Base-by-base conservation (phyloP, 176 grass and related monocot genomes). In the Raddia guianensis region DNA sequence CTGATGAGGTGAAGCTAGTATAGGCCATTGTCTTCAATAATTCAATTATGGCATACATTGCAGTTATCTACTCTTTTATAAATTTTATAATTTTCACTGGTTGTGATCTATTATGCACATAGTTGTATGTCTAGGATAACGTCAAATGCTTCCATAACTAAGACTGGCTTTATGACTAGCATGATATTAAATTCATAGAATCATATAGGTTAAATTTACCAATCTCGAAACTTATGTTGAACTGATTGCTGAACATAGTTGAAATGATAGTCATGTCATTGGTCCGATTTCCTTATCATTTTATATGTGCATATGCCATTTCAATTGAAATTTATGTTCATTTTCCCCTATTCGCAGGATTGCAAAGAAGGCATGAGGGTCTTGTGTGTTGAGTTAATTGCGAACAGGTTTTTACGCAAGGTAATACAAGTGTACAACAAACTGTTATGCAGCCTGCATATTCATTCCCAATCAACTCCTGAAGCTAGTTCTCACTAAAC, bases 401-500 rank as follows among this genome's bases (percentile, higher is more conserved):
- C 90, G 0, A 92, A 98, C 69, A 82, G 95, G 15, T 98, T 98
- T 80, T 83, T 98, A 20, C 92, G 95, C 64, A 98, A 98, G 95
- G 95, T 98, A 94, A 71, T 11, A 40, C 37, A 40, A 40, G 37
- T 40, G 4, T 5, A 21, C 53, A 47, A 12, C 15, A 75, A 68
- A 63, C 45, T 74, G 8, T 63, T 56, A 13, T 34, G 19, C 27
- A 3, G 8, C 62, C 45, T 68, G 49, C 3, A 46, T 7, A 59
- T 45, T 64, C 51, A 18, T 15, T n/a, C 43, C 59, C 18, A 2
- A 7, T 37, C 10, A 76, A 57, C 18, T 27, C 3, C 3, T 53
- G 12, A 69, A 5, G 6, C 63, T 79, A 15, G 16, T 78, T 74
- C 8, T 65, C 54, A 84, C 33, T 75, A 54, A 11, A 55, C 20